Evolutionary conservation across 2,329 filamentous ascomycete genomes (phyloP).

Genomic region (Colletotrichum cereale): DNA sequence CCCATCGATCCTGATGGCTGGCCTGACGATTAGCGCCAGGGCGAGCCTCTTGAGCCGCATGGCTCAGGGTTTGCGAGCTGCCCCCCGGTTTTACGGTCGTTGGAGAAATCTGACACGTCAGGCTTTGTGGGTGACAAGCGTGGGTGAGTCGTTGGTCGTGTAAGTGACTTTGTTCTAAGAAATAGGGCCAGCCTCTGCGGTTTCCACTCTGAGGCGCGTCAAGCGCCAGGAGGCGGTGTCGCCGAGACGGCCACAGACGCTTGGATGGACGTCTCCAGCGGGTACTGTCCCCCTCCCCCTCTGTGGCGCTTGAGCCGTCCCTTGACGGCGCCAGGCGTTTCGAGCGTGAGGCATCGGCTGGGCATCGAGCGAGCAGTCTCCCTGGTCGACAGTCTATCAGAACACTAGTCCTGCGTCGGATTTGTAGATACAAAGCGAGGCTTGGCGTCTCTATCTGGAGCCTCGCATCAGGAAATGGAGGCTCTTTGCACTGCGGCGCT

Average conservation of each 20-base stretch:
- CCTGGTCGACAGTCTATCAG: neutral
- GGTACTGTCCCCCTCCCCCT: neutral
- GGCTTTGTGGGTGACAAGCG: neutral
- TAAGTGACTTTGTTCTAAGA: neutral
- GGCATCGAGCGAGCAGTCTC: neutral
- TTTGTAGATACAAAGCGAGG: neutral
- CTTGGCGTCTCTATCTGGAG: neutral
- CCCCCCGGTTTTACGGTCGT: constrained; percentile 2
- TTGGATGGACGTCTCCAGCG: neutral
- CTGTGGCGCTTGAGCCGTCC: neutral
- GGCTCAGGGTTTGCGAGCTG: neutral
- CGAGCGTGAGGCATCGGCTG: neutral
- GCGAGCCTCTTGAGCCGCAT: constrained; percentile 11
- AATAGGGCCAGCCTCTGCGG: too few species aligned
- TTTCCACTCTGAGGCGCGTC: neutral
- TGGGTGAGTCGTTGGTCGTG: neutral
- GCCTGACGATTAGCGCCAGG: constrained; percentile 12
- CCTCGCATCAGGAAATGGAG: neutral
- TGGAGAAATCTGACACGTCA: neutral
- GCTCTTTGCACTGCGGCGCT: too few species aligned
- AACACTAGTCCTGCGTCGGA: neutral
- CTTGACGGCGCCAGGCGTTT: neutral
- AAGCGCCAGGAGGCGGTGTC: neutral
- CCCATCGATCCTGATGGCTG: neutral
- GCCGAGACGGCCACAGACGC: neutral